Base-by-base conservation (phyloP, 2,329 filamentous ascomycete genomes). In the Lasiodiplodia sp. region DNA sequence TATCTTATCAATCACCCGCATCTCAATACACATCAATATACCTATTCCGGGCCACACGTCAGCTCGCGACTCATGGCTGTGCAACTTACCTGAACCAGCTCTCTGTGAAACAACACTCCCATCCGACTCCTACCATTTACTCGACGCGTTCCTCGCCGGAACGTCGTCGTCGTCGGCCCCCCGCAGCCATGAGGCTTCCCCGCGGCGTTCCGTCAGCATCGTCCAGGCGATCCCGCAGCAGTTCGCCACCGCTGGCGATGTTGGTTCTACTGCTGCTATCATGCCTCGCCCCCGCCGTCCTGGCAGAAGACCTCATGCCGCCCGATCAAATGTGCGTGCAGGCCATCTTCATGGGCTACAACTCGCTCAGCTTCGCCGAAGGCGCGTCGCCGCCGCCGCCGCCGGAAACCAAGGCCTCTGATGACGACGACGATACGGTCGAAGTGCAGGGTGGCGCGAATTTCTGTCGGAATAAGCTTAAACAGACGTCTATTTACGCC, bases 1-100 rank as follows among this genome's bases (percentile, higher is more conserved):
- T 64, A 64, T 64, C 60, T 64, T 64, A 64, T 64, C 60, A 64
- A 64, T 64, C 60, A 37, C 34, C 55, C n/a, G 55, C 55, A 37
- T 38, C 28, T 18, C 16, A 28, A 31, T 51, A 21, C 44, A 34
- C 60, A 64, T 64, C 44, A 14, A 23, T 14, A 37, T 16, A 52
- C 23, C 25, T 34, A 63, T 51, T 49, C 44, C 7, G 44, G 25
- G 28, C 57, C 28, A 5, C 25, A 28, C 28, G 6, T 25, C 18
- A 10, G 23, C 38, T 21, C 18, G 5, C 58, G 23, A 62, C 47
- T 64, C 44, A 64, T 64, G 60, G 28, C 60, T n/a, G 60, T 52
- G 10, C 23, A 31, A 64, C 60, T 31, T 38, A 11, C 60, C 47
- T 28, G 21, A 23, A 64, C 37, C 14, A 23, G 44, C 60, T 52